Base-by-base conservation (phyloP, 2,329 filamentous ascomycete species). In the Didymella segeticola region DNA sequence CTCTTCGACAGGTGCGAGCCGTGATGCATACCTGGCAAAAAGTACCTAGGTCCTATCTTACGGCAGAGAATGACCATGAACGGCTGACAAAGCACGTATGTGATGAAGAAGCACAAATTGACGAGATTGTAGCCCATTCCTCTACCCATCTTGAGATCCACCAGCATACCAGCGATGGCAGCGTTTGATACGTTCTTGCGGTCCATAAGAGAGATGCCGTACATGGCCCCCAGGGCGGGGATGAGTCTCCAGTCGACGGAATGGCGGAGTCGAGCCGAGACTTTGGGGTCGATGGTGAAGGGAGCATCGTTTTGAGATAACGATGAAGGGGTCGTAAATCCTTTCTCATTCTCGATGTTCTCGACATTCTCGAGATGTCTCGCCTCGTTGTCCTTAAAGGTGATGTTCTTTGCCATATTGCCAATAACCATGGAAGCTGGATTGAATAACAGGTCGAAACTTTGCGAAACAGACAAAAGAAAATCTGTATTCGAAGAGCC, bases 31-130 rank as follows among this genome's bases (percentile, higher is more conserved):
- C 56, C 60, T 4, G 62, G 64, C 11, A 68, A 30, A 33, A 68
- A 67, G 30, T 49, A 62, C 36, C 62, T 47, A 3, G 66, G 64
- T 0, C 64, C 64, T 14, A 66, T 45, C 23, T 62, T 62, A 2
- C 66, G 46, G 36, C 59, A 62, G 2, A 63, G 7, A 19, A 67
- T 47, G 15, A 63, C 62, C 58, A 63, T 61, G 43, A 64, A 60
- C 1, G 66, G 64, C 51, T 67, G 61, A 30, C 53, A 61, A 14
- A 66, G 54, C 26, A 67, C 60, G 26, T 68, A 67, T 8, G 65
- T 66, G 43, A 66, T 67, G 43, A 68, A 68, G 50, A 68, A 68
- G 47, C 61, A 63, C 26, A 67, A 47, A 20, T 64, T 67, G 49
- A 68, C 61, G 3, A 68, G 51, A 15, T 63, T 66, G 46, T 67